phyloP scores from a whole-genome alignment of 2,329 filamentous ascomycete species.

The Metarhizium anisopliae region DNA sequence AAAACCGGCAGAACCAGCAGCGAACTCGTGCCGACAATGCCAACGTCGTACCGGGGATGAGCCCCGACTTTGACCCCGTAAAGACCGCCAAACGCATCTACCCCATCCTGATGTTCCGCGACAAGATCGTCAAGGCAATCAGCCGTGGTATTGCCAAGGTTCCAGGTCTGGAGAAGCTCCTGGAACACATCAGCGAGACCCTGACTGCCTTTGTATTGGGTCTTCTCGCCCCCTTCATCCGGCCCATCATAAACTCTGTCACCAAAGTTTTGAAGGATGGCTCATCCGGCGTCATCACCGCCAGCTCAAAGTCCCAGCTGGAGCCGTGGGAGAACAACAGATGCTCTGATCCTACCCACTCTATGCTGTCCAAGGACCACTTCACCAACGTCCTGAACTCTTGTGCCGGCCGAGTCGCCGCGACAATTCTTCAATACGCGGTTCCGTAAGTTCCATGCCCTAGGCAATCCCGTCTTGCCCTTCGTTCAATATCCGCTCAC shows the following conservation, averaged over 20 bases:
- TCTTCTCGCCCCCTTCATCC: constrained; percentile 81
- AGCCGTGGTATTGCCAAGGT: constrained; percentile 82
- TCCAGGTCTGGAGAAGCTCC: constrained; percentile 78
- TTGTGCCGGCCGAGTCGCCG: constrained; percentile 64
- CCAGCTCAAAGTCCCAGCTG: constrained; percentile 65
- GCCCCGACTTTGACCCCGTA: constrained; percentile 65
- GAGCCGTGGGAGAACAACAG: constrained; percentile 71
- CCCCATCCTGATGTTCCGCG: constrained; percentile 86
- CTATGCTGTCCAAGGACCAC: constrained; percentile 76
- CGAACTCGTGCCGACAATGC: constrained; percentile 31
- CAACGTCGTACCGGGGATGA: constrained; percentile 65
- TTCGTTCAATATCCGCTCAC: neutral
- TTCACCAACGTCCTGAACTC: constrained; percentile 74
- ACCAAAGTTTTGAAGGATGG: constrained; percentile 80
- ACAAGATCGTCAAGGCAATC: constrained; percentile 85
- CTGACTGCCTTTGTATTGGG: constrained; percentile 88
- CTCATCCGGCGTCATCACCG: constrained; percentile 60
- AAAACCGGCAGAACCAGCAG: constrained; percentile 41
- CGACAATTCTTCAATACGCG: constrained; percentile 74
- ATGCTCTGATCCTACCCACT: constrained; percentile 74
- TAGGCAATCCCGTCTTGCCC: neutral
- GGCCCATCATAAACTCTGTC: constrained; percentile 82
- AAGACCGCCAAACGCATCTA: constrained; percentile 78
- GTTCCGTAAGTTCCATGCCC: constrained; percentile 51
- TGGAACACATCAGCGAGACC: constrained; percentile 90